Base-by-base conservation (phyloP, 2,329 filamentous ascomycete genomes). In the Aspergillus amoenus region DNA sequence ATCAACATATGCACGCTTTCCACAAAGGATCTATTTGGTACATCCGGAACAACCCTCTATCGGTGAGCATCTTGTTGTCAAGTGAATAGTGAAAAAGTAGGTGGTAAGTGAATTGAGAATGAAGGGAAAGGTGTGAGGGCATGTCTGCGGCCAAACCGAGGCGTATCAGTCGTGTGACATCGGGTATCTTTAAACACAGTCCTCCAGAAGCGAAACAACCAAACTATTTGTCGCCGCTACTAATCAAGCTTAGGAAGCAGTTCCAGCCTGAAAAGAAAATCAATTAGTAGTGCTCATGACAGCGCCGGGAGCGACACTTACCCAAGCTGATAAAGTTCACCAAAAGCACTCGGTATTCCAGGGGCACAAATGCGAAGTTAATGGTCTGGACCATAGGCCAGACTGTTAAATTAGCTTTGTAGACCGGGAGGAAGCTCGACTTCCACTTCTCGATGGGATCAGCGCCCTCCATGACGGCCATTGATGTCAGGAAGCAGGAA, bases 281-380 rank as follows among this genome's bases (percentile, higher is more conserved):
- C 27, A 11, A 61, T 64, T 56, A 66, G 58, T 39, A 27, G 43
- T n/a, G n/a, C 34, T n/a, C 39, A n/a, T 50, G 37, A n/a, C 2
- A 15, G 12, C 40, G 2, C 7, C 4, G 21, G n/a, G 15, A 58
- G 51, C 18, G 53, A 40, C 40, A 77, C 81, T 69, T 68, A 86
- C 86, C 87, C 64, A 90, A 76, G 59, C 83, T 90, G 53, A 96
- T 81, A 50, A 95, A 74, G 69, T 97, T 97, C 66, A 96, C 93
- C 60, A 96, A 88, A 66, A 96, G 78, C 42, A 97, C 85, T 58
- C 92, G 84, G 76, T 93, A 87, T 70, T 95, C 85, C 61, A 95
- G 79, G 48, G 93, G 93, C 61, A 96, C 84, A 62, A 94, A 83
- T 68, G 89, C 88, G 78, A 97, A 97, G 80, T 97, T 97, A 69